These are phyloP conservation scores for Zasmidium angulare DNA, from an alignment of 2,329 filamentous ascomycete species.

Conservation along the genomic window DNA sequence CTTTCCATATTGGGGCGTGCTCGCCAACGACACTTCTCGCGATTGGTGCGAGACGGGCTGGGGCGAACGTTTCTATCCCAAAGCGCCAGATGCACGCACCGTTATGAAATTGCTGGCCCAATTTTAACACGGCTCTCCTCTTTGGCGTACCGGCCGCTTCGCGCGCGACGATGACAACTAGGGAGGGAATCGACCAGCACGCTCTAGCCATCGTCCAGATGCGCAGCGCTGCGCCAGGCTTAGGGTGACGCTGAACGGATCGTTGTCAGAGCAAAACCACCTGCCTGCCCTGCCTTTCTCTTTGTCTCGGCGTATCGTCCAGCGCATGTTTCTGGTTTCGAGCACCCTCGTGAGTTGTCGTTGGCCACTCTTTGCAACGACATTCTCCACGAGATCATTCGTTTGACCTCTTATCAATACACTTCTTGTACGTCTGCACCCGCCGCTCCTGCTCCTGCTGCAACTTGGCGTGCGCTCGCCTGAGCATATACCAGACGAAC, in stretches of 20 bases:
- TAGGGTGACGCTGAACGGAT: background rate
- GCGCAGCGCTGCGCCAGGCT: background rate
- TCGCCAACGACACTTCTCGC: background rate
- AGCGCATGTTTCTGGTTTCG: background rate
- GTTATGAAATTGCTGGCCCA: background rate
- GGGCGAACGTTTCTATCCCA: background rate
- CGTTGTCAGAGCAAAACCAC: background rate
- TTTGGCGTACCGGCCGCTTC: background rate
- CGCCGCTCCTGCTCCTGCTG: background rate
- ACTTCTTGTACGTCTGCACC: background rate
- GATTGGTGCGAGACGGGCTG: background rate
- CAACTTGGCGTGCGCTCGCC: background rate
- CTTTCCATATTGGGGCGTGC: background rate
- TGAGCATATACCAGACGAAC: background rate
- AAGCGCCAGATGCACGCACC: background rate
- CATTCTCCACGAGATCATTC: background rate
- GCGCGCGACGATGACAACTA: background rate
- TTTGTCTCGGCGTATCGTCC: background rate
- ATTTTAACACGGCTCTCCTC: background rate
- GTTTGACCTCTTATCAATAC: background rate
- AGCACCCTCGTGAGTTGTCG: constrained; percentile 1
- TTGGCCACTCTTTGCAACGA: constrained; percentile 3
- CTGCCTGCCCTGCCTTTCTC: background rate
- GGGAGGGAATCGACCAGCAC: background rate
- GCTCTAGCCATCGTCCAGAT: background rate